Percentiles rank a stretch among this genome's conserved stretches.
These are phyloP conservation scores for Hibiscus trionum DNA, from an alignment of 345 rosid genomes.

Conservation along the genomic window DNA sequence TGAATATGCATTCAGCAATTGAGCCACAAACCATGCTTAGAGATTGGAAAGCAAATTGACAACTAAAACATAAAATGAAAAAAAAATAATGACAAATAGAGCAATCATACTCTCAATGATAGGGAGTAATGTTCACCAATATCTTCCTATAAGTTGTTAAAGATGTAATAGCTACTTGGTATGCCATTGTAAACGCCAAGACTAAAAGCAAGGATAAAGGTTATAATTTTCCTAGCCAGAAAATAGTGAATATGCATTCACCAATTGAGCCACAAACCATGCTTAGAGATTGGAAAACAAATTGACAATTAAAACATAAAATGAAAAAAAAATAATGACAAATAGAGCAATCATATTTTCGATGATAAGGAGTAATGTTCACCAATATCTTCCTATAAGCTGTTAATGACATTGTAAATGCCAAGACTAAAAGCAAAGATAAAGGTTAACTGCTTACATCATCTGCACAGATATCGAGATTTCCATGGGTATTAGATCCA, in stretches of 20 bases:
- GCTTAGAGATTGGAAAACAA: too few relatives aligned
- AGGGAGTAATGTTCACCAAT: background rate
- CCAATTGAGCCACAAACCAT: too few relatives aligned
- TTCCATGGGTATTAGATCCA: constrained; percentile 44
- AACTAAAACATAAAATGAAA: too few relatives aligned
- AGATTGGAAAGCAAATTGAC: too few relatives aligned
- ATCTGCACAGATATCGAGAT: constrained; percentile 40
- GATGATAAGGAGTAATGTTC: background rate
- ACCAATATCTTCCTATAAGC: background rate
- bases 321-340: too few relatives aligned
- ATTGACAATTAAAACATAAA: too few relatives aligned
- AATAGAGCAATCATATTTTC: background rate
- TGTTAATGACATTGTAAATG: background rate
- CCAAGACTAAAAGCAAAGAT: background rate
- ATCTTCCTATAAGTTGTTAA: too few relatives aligned
- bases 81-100: background rate
- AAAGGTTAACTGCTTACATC: constrained; percentile 46
- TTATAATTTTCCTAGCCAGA: background rate
- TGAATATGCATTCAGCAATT: too few relatives aligned
- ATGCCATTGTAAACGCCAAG: background rate
- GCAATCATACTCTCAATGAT: background rate
- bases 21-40: too few relatives aligned
- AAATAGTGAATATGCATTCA: too few relatives aligned
- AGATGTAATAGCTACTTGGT: background rate
- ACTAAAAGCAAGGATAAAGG: background rate